These are phyloP conservation scores for Simmondsia chinensis DNA, from an alignment of 148 eudicot genomes.

Conservation along the genomic window DNA sequence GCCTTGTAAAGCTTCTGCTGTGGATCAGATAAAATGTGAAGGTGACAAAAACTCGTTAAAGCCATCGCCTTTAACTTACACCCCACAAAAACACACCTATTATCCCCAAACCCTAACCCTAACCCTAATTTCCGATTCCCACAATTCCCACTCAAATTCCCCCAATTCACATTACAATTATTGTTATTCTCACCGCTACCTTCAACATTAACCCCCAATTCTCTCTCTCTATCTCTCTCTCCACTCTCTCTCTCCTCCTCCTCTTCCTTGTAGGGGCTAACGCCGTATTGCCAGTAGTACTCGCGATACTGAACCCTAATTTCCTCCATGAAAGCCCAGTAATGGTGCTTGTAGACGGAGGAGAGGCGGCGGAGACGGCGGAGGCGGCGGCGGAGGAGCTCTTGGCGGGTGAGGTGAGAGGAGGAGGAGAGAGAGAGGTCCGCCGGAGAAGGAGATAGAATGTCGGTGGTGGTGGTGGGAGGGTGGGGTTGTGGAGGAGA, in stretches of 20 bases:
- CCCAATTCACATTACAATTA: not conserved
- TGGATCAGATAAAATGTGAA: slow-evolving; percentile 47
- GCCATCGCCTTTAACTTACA: slow-evolving; percentile 57
- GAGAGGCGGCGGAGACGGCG: slow-evolving; percentile 20
- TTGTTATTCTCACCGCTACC: slow-evolving; percentile 14
- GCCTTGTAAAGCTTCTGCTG: slow-evolving; percentile 49
- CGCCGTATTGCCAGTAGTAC: slow-evolving; percentile 40
- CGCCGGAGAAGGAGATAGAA: slow-evolving; percentile 9
- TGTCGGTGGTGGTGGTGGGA: not conserved
- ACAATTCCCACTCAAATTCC: slow-evolving; percentile 2
- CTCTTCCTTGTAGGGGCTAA: slow-evolving; percentile 27
- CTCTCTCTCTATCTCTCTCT: not conserved
- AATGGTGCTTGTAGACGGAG: slow-evolving; percentile 32
- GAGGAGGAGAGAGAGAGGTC: slow-evolving; percentile 21
- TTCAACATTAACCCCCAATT: slow-evolving; percentile 7
- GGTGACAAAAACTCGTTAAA: slow-evolving; percentile 35
- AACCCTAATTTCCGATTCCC: slow-evolving; percentile 24
- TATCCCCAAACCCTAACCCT: slow-evolving; percentile 23
- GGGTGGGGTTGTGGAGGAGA: too few species aligned
- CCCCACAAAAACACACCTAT: slow-evolving; percentile 27
- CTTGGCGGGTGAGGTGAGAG: slow-evolving; percentile 29
- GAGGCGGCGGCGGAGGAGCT: slow-evolving; percentile 34
- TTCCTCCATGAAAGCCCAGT: slow-evolving; percentile 52
- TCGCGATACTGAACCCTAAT: slow-evolving; percentile 23
- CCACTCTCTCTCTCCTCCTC: slow-evolving; percentile 16